These are phyloP conservation scores for Tillandsia leiboldiana DNA, from an alignment of 176 grass and related monocot genomes.

Conservation along the genomic window DNA sequence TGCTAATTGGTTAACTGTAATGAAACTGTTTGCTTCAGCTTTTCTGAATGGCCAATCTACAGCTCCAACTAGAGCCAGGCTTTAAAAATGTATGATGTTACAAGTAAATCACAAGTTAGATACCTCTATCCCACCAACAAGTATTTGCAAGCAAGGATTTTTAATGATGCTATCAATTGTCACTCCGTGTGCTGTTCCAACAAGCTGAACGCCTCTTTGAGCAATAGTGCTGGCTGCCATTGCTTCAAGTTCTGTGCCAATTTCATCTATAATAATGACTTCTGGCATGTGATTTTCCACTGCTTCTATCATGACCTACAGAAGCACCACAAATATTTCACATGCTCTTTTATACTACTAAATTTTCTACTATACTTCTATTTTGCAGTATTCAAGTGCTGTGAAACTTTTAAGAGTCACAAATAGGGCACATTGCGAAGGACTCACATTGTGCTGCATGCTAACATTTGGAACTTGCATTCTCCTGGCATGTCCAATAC, in stretches of 20 bases:
- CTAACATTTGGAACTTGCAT: constrained; percentile 99
- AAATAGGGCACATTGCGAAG: constrained; percentile 15
- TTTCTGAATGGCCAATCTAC: background rate
- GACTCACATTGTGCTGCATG: constrained; percentile 84
- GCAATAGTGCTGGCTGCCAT: constrained; percentile 95
- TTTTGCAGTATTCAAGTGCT: background rate
- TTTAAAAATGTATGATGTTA: background rate
- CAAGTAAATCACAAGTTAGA: background rate
- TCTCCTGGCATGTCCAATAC: constrained; percentile 86
- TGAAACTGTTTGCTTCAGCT: constrained; percentile 10
- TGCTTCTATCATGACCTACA: constrained; percentile 93
- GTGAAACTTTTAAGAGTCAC: background rate
- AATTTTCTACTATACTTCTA: background rate
- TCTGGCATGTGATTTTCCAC: constrained; percentile 99
- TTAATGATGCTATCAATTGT: constrained; percentile 98
- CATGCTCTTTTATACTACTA: background rate
- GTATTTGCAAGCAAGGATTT: constrained; percentile 88
- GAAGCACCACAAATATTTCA: constrained; percentile 8
- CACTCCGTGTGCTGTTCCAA: constrained; percentile 92
- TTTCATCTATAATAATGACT: constrained; percentile 99
- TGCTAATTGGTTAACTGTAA: constrained; percentile 10
- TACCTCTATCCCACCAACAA: constrained; percentile 98
- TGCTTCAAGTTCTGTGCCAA: constrained; percentile 94
- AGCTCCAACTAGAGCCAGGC: background rate
- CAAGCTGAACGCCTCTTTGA: constrained; percentile 95